Conservation (phyloP, 352 stramenopile species). For the Globisporangium takayamanum region DNA sequence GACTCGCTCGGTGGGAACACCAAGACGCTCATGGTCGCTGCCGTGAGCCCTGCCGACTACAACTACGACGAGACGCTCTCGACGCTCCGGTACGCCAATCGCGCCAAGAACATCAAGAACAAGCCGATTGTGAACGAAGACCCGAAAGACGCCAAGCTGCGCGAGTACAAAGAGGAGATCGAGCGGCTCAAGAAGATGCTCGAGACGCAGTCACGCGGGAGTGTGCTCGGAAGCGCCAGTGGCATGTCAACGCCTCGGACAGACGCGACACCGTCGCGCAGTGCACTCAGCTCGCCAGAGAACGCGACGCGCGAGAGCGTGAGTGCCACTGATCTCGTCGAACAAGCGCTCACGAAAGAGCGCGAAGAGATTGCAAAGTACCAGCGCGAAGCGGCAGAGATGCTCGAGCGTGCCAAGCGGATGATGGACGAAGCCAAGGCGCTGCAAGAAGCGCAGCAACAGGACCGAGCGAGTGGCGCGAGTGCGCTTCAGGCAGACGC, state of each 20-base stretch:
- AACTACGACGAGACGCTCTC: conserved; percentile 96
- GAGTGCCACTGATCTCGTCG: not conserved
- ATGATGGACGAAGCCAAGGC: conserved; percentile 75
- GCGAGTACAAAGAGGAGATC: conserved; percentile 89
- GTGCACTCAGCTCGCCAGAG: conserved; percentile 5
- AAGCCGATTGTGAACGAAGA: conserved; percentile 95
- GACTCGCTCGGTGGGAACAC: conserved; percentile 92
- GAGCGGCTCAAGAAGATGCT: conserved; percentile 76
- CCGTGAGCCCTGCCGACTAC: conserved; percentile 91
- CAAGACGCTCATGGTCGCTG: conserved; percentile 96
- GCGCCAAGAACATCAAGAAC: conserved; percentile 97
- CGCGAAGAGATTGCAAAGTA: conserved; percentile 58
- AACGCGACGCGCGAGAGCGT: not conserved
- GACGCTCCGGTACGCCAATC: conserved; percentile 95
- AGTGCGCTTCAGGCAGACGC: not conserved
- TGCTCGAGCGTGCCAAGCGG: conserved; percentile 53
- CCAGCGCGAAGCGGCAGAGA: conserved; percentile 57
- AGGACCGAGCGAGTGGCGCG: not conserved
- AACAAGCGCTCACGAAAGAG: conserved; percentile 30
- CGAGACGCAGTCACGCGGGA: conserved; percentile 48
- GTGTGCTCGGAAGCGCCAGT: conserved; percentile 20
- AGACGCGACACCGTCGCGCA: conserved; percentile 1
- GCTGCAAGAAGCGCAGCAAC: conserved; percentile 28
- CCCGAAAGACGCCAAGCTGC: conserved; percentile 87
- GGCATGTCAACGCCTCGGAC: conserved; percentile 27